Evolutionary conservation across 495 filamentous ascomycete species (phyloP).

Genomic region (Annulohypoxylon nitens): DNA sequence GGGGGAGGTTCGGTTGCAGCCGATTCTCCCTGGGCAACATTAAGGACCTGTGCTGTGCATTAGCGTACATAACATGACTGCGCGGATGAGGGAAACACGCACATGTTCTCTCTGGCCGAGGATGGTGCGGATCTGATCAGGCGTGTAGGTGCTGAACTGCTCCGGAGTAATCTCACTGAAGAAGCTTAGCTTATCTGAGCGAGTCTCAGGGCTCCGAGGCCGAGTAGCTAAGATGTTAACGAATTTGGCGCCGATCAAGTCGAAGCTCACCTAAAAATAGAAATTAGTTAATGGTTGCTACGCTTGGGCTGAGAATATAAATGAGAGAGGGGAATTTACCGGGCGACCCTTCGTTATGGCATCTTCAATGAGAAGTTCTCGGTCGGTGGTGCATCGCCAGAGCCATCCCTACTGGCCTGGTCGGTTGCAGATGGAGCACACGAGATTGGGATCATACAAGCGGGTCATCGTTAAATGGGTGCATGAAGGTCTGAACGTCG

Average conservation of each 20-base stretch:
- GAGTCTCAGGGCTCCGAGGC: constrained; percentile 51
- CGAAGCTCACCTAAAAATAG: constrained; percentile 39
- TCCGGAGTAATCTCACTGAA: constrained; percentile 67
- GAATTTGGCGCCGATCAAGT: constrained; percentile 27
- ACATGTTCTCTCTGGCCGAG: constrained; percentile 59
- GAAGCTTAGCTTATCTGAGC: constrained; percentile 55
- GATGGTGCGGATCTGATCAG: constrained; percentile 56
- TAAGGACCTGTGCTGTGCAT: constrained; percentile 20
- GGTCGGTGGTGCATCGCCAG: constrained; percentile 74
- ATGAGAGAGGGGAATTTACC: constrained; percentile 47
- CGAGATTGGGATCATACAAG: constrained; percentile 57
- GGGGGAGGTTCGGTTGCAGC: constrained; percentile 15
- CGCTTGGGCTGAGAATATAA: constrained; percentile 31
- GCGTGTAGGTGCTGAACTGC: constrained; percentile 59
- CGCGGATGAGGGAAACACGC: constrained; percentile 16
- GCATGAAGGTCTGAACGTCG: constrained; percentile 58
- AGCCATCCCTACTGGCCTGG: constrained; percentile 71
- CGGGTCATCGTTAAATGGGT: constrained; percentile 72
- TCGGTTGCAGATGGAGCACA: constrained; percentile 66
- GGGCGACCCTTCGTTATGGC: constrained; percentile 47
- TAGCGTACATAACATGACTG: constrained; percentile 8
- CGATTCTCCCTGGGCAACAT: constrained; percentile 8
- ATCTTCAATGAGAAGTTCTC: constrained; percentile 58
- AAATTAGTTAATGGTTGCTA: constrained; percentile 12
- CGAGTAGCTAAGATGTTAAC: constrained; percentile 45